phyloP scores from a whole-genome alignment of 2,329 filamentous ascomycete species.

The Penicillium brevicompactum region DNA sequence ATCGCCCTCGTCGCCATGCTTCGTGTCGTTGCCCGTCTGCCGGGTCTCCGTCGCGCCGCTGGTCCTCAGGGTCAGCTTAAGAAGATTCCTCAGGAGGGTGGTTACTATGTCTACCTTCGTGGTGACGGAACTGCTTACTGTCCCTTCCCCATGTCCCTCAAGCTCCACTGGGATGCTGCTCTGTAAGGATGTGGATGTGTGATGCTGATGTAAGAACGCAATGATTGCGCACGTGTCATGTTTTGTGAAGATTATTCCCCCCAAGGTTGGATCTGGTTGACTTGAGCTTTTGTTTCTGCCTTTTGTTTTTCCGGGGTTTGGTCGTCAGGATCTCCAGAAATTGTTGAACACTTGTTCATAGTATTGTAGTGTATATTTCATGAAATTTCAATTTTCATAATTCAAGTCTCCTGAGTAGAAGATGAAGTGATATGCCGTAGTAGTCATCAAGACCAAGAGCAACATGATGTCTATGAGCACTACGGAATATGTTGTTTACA shows the following conservation, averaged over 20 bases:
- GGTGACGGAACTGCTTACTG: constrained; percentile 65
- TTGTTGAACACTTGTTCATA: constrained; percentile 16
- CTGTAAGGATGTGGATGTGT: constrained; percentile 18
- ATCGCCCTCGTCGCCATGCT: constrained; percentile 69
- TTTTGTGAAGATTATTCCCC: not conserved
- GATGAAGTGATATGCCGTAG: too few species aligned
- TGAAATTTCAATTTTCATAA: not conserved
- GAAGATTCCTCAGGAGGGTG: constrained; percentile 60
- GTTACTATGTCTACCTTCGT: constrained; percentile 63
- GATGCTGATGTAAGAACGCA: not conserved
- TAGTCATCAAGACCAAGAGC: not conserved
- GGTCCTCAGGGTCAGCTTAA: constrained; percentile 69
- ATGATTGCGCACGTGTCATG: not conserved
- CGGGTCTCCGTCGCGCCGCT: constrained; percentile 62
- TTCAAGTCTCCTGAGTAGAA: too few species aligned
- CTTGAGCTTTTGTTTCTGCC: constrained; percentile 8
- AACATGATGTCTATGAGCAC: not conserved
- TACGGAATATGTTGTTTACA: too few species aligned
- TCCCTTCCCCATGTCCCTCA: constrained; percentile 53
- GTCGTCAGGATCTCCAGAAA: constrained; percentile 26
- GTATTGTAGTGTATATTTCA: constrained; percentile 20
- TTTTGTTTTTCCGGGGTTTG: constrained; percentile 17
- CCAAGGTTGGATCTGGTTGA: constrained; percentile 14
- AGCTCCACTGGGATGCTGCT: constrained; percentile 48
- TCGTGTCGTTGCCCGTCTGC: constrained; percentile 63